Evolutionary conservation across 441 rosid species (phyloP).

Genomic region (Theobroma grandiflorum): DNA sequence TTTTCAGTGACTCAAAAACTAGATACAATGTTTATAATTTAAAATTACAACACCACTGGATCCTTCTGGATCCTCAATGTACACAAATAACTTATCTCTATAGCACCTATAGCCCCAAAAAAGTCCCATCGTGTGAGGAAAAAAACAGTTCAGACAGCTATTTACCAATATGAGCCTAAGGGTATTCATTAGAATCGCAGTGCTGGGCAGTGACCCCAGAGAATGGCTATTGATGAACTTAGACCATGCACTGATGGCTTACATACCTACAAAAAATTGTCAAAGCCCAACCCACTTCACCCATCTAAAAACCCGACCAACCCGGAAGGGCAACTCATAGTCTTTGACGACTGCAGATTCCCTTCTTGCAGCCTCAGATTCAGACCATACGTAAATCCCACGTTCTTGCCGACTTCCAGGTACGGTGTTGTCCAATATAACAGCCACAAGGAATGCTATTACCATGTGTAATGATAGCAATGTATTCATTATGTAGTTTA

Average conservation of each 20-base stretch:
- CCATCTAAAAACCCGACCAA: conserved; percentile 88
- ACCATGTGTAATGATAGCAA: conserved; percentile 81
- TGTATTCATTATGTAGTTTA: conserved; percentile 91
- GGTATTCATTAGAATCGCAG: conserved; percentile 12
- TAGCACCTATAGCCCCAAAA: conserved; percentile 35
- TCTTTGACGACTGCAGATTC: conserved; percentile 86
- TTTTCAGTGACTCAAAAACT: conserved; percentile 37
- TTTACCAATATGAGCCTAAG: conserved; percentile 34
- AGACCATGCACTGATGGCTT: neutral
- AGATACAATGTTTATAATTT: conserved; percentile 34
- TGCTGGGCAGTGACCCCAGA: conserved; percentile 16
- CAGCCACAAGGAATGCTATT: conserved; percentile 90
- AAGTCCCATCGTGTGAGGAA: conserved; percentile 29
- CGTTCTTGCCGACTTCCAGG: conserved; percentile 94
- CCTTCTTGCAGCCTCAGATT: conserved; percentile 78
- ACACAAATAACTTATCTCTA: conserved; percentile 48
- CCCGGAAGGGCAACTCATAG: conserved; percentile 87
- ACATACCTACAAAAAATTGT: conserved; percentile 1
- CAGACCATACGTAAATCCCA: conserved; percentile 94
- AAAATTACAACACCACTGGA: conserved; percentile 46
- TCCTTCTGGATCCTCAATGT: conserved; percentile 45
- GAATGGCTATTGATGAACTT: conserved; percentile 31
- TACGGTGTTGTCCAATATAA: conserved; percentile 88
- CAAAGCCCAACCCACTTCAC: conserved; percentile 96
- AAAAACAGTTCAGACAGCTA: conserved; percentile 27